A percentile compares a stretch with the other conserved stretches of the same genome.
These are phyloP conservation scores for Vitis labrusca DNA, from an alignment of 164 flowering plant genomes.

Conservation along the genomic window DNA sequence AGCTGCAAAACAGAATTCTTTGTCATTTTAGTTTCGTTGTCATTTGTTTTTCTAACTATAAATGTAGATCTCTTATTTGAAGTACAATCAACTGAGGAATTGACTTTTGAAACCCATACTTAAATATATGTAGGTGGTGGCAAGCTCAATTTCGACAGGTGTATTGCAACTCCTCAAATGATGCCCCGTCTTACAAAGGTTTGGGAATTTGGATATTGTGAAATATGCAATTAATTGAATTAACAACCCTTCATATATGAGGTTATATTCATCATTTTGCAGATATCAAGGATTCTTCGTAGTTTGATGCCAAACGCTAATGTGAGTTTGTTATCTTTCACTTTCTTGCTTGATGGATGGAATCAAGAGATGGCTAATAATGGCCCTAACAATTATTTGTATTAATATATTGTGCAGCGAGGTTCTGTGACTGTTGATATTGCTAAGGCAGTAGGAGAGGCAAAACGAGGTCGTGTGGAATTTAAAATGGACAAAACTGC, in stretches of 20 bases:
- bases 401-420: conserved; percentile 40
- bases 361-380: neutral
- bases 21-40: neutral
- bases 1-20: neutral
- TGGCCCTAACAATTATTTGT: neutral
- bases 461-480: conserved; percentile 61
- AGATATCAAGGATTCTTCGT: conserved; percentile 76
- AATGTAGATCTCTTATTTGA: conserved; percentile 1
- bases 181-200: conserved; percentile 80
- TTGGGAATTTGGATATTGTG: conserved; percentile 5
- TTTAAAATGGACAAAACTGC: conserved; percentile 87
- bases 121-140: conserved; percentile 51
- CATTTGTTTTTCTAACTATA: neutral
- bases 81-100: neutral
- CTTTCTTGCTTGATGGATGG: neutral
- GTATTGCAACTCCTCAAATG: conserved; percentile 70
- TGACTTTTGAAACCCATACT: conserved; percentile 2
- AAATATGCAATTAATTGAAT: neutral
- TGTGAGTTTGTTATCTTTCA: conserved; percentile 38
- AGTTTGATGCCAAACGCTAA: conserved; percentile 82
- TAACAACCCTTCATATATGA: neutral
- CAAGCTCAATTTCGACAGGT: conserved; percentile 78
- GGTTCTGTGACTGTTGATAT: conserved; percentile 83
- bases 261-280: conserved; percentile 20
- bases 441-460: conserved; percentile 66